These are phyloP conservation scores for Aspergillus spinulosporus DNA, from an alignment of 2,329 filamentous ascomycete genomes.

Conservation along the genomic window DNA sequence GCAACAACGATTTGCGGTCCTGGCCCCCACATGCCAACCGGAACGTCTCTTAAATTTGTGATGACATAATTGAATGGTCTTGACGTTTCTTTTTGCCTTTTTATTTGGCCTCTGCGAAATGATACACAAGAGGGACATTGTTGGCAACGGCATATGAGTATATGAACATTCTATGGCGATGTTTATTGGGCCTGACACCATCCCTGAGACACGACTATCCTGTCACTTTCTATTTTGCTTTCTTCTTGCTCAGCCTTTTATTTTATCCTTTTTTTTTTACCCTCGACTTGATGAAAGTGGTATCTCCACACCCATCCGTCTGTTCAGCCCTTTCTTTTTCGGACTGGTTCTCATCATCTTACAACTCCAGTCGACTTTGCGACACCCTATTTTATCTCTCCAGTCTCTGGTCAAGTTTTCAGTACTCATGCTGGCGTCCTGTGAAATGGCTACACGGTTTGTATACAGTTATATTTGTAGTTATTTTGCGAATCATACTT, in stretches of 20 bases:
- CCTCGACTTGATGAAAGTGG: conserved; percentile 24
- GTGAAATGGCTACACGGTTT: conserved; percentile 11
- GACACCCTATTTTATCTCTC: neutral
- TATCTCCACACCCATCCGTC: neutral
- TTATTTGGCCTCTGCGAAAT: conserved; percentile 35
- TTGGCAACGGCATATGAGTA: conserved; percentile 29
- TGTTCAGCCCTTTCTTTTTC: conserved; percentile 2
- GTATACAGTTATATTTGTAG: conserved; percentile 11
- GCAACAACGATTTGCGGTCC: conserved; percentile 14
- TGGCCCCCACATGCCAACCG: conserved; percentile 31
- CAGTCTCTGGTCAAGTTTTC: neutral
- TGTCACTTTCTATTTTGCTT: conserved; percentile 20
- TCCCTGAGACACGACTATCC: conserved; percentile 18
- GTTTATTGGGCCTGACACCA: conserved; percentile 26
- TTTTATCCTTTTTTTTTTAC: conserved; percentile 15
- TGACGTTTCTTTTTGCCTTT: conserved; percentile 39
- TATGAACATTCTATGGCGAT: conserved; percentile 28
- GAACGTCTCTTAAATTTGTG: conserved; percentile 41
- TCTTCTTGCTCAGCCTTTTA: conserved; percentile 24
- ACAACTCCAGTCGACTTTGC: neutral
- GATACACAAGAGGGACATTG: conserved; percentile 37
- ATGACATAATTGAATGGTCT: conserved; percentile 42
- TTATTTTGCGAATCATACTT: conserved; percentile 4
- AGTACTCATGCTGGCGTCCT: conserved; percentile 9
- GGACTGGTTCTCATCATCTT: neutral